These are phyloP conservation scores for Sarcodon aspratus DNA, from an alignment of 768 basidiomycete genomes.

Conservation along the genomic window DNA sequence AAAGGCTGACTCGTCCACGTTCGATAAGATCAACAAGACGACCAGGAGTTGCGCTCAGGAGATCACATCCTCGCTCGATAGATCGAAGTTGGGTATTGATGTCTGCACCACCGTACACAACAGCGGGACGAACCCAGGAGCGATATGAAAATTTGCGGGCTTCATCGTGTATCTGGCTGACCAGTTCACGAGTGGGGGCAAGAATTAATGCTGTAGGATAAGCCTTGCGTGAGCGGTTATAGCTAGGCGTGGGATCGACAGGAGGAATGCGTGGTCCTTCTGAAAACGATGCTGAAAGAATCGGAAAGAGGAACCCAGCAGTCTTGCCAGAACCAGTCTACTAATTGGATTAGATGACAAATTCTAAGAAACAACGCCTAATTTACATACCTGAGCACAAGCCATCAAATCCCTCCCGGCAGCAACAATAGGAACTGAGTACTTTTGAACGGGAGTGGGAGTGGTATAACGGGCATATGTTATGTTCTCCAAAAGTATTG, in stretches of 20 bases:
- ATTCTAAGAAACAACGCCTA: conserved; percentile 7
- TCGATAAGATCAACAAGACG: conserved; percentile 98
- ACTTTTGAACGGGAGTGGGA: conserved; percentile 99
- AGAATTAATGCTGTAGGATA: conserved; percentile 96
- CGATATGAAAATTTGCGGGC: conserved; percentile 98
- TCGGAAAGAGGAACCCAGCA: conserved; percentile 97
- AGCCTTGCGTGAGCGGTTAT: conserved; percentile 73
- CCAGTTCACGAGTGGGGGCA: conserved; percentile 96
- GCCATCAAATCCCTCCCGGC: conserved; percentile 87
- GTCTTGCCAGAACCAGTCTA: conserved; percentile 99
- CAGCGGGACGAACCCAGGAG: conserved; percentile 98
- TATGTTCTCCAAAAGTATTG: conserved; percentile 93
- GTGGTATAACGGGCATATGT: conserved; percentile 83
- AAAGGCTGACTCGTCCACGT: conserved; percentile 90
- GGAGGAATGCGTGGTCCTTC: conserved; percentile 72
- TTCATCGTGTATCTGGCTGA: conserved; percentile 98
- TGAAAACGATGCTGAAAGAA: conserved; percentile 85
- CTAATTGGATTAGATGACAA: conserved; percentile 10
- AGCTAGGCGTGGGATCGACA: conserved; percentile 33
- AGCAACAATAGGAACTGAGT: conserved; percentile 97
- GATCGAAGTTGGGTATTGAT: conserved; percentile 89
- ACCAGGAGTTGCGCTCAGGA: conserved; percentile 94
- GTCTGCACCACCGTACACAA: conserved; percentile 98
- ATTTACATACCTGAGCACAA: conserved; percentile 67
- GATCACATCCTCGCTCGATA: conserved; percentile 94